Conservation (phyloP, 371 early-diverging fungal species). For the Dentiscutata heterogama region DNA sequence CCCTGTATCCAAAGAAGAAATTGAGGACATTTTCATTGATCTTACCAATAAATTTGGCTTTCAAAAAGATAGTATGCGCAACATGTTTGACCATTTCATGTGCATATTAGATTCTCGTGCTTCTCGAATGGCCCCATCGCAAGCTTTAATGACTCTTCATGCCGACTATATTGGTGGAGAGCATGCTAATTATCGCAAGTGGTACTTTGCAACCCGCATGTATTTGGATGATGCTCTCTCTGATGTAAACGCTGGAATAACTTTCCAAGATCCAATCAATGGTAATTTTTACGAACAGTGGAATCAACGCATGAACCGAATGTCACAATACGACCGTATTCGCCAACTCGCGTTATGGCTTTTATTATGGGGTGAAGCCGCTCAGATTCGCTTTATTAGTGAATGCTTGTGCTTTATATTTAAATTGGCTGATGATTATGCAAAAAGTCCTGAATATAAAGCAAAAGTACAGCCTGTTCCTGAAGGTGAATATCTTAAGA, state of each 20-base stretch:
- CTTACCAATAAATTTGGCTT: slow-evolving; percentile 81
- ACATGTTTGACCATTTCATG: slow-evolving; percentile 82
- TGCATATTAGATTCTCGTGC: slow-evolving; percentile 89
- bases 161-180: slow-evolving; percentile 91
- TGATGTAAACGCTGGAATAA: slow-evolving; percentile 48
- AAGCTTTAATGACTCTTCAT: slow-evolving; percentile 83
- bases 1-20: slow-evolving; percentile 73
- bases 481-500: slow-evolving; percentile 79
- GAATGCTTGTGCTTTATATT: slow-evolving; percentile 88
- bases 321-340: slow-evolving; percentile 76
- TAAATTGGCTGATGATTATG: slow-evolving; percentile 79
- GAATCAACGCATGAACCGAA: slow-evolving; percentile 75
- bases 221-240: slow-evolving; percentile 70
- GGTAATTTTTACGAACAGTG: slow-evolving; percentile 64
- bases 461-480: slow-evolving; percentile 58
- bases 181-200: slow-evolving; percentile 85
- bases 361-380: slow-evolving; percentile 90
- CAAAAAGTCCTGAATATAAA: slow-evolving; percentile 58
- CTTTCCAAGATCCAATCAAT: slow-evolving; percentile 49
- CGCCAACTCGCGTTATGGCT: slow-evolving; percentile 85
- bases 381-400: slow-evolving; percentile 81
- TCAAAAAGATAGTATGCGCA: slow-evolving; percentile 81
- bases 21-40: slow-evolving; percentile 72
- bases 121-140: slow-evolving; percentile 78
- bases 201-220: slow-evolving; percentile 88